Evolutionary conservation across 108 stramenopile species (phyloP).

Genomic region (Nitzschia palea): DNA sequence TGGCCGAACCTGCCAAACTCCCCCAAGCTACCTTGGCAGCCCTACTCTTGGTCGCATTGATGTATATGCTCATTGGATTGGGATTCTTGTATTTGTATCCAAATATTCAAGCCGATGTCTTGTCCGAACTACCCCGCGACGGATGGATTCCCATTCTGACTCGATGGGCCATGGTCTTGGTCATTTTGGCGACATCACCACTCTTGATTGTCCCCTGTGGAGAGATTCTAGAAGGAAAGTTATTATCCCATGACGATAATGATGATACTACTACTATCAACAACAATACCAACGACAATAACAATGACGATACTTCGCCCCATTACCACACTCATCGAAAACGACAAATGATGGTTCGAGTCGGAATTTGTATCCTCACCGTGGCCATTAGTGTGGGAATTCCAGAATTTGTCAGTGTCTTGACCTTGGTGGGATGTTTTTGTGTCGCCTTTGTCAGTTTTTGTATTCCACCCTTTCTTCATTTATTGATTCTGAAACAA

Average conservation of each 20-base stretch:
- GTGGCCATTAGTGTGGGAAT: conserved; percentile 42
- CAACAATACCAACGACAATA: neutral
- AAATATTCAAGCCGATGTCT: conserved; percentile 66
- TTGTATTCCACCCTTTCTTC: conserved; percentile 62
- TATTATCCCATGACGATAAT: conserved; percentile 2
- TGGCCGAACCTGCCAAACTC: conserved; percentile 60
- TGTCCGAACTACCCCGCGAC: conserved; percentile 57
- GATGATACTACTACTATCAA: neutral
- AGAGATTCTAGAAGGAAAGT: conserved; percentile 76
- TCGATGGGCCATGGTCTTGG: conserved; percentile 65
- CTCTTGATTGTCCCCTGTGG: conserved; percentile 75
- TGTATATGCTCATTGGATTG: conserved; percentile 57
- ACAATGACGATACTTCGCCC: neutral
- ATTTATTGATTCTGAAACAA: conserved; percentile 18
- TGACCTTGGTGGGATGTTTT: conserved; percentile 77
- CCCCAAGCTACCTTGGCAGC: conserved; percentile 46
- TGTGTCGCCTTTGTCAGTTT: conserved; percentile 73
- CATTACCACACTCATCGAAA: conserved; percentile 9
- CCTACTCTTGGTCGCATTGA: conserved; percentile 46
- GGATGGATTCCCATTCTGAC: conserved; percentile 45
- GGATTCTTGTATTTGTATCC: conserved; percentile 59
- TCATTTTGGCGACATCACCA: conserved; percentile 64
- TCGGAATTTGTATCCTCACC: conserved; percentile 43
- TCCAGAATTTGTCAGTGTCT: conserved; percentile 71
- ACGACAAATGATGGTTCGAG: conserved; percentile 41